These are phyloP conservation scores for Hydrangea macrophylla DNA, from an alignment of 148 eudicot species.

Conservation along the genomic window DNA sequence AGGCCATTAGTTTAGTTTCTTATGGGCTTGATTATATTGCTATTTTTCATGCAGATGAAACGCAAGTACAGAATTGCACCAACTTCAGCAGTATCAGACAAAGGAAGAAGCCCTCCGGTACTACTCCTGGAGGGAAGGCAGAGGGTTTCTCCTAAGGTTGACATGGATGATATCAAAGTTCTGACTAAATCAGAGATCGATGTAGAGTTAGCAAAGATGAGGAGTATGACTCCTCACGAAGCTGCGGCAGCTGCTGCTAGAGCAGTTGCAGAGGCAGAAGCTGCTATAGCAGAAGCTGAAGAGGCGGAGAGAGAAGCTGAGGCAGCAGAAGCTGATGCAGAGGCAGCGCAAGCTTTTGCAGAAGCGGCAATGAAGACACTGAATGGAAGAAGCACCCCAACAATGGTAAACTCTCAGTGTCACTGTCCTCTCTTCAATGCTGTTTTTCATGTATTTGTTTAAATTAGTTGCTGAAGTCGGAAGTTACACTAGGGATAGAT, in stretches of 20 bases:
- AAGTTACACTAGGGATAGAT: too few relatives aligned
- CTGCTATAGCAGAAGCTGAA: conserved; percentile 84
- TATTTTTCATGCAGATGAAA: conserved; percentile 46
- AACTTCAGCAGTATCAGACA: conserved; percentile 33
- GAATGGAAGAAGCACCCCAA: conserved; percentile 49
- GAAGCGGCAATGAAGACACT: conserved; percentile 70
- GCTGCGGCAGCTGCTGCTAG: conserved; percentile 82
- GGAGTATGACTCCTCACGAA: conserved; percentile 77
- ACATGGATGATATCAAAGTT: conserved; percentile 35
- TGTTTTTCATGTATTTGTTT: too few relatives aligned
- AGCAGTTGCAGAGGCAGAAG: conserved; percentile 92
- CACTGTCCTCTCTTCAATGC: too few relatives aligned
- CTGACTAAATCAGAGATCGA: conserved; percentile 58
- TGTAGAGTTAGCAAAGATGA: conserved; percentile 72
- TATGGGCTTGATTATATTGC: background rate
- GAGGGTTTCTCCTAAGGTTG: conserved; percentile 33
- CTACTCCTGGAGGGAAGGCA: conserved; percentile 44
- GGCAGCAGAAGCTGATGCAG: conserved; percentile 85
- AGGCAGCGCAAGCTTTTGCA: conserved; percentile 77
- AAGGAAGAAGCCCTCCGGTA: conserved; percentile 36
- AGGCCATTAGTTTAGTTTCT: background rate
- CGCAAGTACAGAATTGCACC: conserved; percentile 60
- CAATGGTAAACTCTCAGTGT: conserved; percentile 36
- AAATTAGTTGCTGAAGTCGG: too few relatives aligned
- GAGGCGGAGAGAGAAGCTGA: conserved; percentile 89